Evolutionary conservation across 2,329 filamentous ascomycete species (phyloP).

Genomic region (Coleophoma crateriformis): DNA sequence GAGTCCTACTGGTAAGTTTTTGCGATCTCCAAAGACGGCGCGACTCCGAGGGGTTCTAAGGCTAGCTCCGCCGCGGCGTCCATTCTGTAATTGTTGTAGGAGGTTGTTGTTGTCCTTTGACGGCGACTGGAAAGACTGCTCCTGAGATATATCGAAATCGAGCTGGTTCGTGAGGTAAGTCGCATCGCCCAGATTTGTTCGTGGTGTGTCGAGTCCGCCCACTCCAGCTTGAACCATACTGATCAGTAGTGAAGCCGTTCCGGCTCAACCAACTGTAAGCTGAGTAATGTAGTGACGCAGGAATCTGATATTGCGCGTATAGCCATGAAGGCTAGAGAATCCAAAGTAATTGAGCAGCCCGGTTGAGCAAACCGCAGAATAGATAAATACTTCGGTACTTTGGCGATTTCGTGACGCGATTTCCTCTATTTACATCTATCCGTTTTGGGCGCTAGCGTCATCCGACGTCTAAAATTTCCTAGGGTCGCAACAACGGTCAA

Average conservation of each 20-base stretch:
- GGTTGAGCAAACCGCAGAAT: no score
- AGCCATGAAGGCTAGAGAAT: constrained; percentile 22
- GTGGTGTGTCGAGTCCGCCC: constrained; percentile 73
- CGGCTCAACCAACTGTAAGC: constrained; percentile 8
- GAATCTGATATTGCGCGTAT: constrained; percentile 3
- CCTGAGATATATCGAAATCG: constrained; percentile 80
- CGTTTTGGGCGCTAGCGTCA: constrained; percentile 8
- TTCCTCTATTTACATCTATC: constrained; percentile 14
- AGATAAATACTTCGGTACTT: neutral
- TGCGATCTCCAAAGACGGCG: constrained; percentile 64
- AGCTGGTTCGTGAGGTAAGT: constrained; percentile 67
- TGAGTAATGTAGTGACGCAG: constrained; percentile 12
- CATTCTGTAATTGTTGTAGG: constrained; percentile 68
- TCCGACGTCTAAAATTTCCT: constrained; percentile 1
- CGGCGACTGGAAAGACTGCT: constrained; percentile 81
- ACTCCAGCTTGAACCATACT: constrained; percentile 61
- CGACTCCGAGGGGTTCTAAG: constrained; percentile 68
- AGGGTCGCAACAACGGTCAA: constrained; percentile 1
- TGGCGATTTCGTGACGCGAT: constrained; percentile 1
- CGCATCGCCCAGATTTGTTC: constrained; percentile 77
- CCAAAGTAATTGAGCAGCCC: no score
- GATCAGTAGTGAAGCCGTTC: constrained; percentile 15
- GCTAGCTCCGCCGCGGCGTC: constrained; percentile 44
- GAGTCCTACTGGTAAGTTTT: constrained; percentile 59
- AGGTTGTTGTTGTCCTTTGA: constrained; percentile 71